A percentile compares a stretch with the other conserved stretches of the same genome.
Evolutionary conservation across 2,329 filamentous ascomycete genomes (phyloP).

Genomic region (Cladosporium cucumerinum): DNA sequence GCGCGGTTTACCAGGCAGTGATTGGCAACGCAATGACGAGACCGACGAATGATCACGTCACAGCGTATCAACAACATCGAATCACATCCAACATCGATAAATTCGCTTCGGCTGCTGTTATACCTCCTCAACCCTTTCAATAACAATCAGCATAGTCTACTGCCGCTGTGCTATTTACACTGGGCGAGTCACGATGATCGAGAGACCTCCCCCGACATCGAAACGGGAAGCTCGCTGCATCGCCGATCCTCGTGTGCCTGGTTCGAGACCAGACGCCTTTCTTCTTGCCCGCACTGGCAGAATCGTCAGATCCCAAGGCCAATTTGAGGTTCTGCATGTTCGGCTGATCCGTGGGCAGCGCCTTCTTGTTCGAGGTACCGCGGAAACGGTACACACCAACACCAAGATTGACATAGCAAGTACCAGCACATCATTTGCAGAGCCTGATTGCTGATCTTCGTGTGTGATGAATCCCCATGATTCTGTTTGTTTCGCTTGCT

Average conservation of each 20-base stretch:
- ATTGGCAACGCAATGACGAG: neutral
- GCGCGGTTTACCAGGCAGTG: neutral
- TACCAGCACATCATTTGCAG: neutral
- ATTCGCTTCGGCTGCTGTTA: neutral
- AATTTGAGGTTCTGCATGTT: slow-evolving; percentile 11
- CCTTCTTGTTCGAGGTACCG: neutral
- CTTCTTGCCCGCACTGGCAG: neutral
- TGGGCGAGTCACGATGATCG: neutral
- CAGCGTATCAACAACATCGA: neutral
- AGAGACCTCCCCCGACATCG: neutral
- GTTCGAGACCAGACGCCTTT: neutral
- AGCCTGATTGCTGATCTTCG: neutral
- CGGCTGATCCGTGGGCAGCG: slow-evolving; percentile 3
- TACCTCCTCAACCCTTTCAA: neutral
- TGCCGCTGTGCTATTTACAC: neutral
- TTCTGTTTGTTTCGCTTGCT: neutral
- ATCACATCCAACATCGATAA: neutral
- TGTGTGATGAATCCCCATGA: neutral
- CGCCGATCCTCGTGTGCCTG: slow-evolving; percentile 1
- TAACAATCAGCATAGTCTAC: neutral
- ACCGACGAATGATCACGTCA: neutral
- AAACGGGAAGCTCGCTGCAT: slow-evolving; percentile 3
- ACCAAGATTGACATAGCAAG: neutral
- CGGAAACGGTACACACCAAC: neutral
- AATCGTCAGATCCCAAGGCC: slow-evolving; percentile 9